Conservation (phyloP, 345 rosid genomes). For the Moricandia moricandioides region DNA sequence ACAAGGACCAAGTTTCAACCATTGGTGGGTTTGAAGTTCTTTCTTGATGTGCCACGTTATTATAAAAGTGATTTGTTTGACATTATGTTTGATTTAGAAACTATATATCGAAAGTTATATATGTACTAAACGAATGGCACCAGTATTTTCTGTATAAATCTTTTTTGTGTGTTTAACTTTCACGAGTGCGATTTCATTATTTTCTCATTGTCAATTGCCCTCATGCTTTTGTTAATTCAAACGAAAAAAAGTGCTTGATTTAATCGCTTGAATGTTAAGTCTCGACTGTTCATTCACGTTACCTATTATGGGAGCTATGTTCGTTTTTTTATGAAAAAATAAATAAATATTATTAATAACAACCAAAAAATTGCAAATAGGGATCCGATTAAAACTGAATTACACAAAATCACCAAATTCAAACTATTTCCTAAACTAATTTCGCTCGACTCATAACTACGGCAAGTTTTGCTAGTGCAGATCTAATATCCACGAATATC, state of each 20-base stretch:
- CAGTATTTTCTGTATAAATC: background rate
- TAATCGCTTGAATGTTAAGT: background rate
- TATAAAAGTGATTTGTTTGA: background rate
- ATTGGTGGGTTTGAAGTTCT: slow-evolving; percentile 24
- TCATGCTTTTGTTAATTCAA: slow-evolving; percentile 4
- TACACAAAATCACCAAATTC: too few species aligned
- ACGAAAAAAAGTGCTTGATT: background rate
- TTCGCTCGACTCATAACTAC: too few species aligned
- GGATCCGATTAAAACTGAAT: too few species aligned
- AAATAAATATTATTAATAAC: too few species aligned
- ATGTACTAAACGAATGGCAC: background rate
- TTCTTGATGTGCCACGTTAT: slow-evolving; percentile 15
- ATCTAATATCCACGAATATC: too few species aligned
- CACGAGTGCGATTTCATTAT: slow-evolving; percentile 3
- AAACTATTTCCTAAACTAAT: too few species aligned
- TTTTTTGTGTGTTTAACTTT: background rate
- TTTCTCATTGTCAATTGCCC: background rate
- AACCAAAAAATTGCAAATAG: too few species aligned
- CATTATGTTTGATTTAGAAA: background rate
- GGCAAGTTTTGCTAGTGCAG: too few species aligned
- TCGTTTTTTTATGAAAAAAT: too few species aligned
- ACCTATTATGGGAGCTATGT: too few species aligned
- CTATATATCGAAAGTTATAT: background rate
- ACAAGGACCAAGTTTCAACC: slow-evolving; percentile 18
- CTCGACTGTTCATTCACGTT: background rate